These are phyloP conservation scores for Penicillium sp. DNA, from an alignment of 2,329 filamentous ascomycete species.

Conservation along the genomic window DNA sequence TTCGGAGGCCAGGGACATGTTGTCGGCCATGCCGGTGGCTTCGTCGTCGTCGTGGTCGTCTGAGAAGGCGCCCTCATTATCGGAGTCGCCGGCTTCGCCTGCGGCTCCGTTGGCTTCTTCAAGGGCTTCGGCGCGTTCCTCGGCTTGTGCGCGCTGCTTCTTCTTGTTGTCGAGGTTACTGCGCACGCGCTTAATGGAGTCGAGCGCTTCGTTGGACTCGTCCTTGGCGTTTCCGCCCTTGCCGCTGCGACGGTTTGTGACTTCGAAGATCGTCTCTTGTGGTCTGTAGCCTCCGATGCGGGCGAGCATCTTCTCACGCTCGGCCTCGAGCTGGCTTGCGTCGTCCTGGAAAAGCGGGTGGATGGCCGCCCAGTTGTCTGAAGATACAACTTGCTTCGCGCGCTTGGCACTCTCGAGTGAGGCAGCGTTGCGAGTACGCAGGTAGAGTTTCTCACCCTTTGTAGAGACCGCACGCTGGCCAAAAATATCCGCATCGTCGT, in stretches of 20 bases:
- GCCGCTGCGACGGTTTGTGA: slow-evolving; percentile 76
- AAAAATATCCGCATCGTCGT: slow-evolving; percentile 74
- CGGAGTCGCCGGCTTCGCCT: slow-evolving; percentile 29
- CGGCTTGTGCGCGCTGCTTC: slow-evolving; percentile 40
- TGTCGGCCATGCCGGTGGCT: slow-evolving; percentile 41
- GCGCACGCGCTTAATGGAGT: slow-evolving; percentile 52
- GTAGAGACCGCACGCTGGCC: slow-evolving; percentile 73
- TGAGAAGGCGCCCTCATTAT: slow-evolving; percentile 45
- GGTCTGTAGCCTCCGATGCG: slow-evolving; percentile 88
- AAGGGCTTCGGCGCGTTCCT: slow-evolving; percentile 30
- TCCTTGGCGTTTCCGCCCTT: slow-evolving; percentile 70
- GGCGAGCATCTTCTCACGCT: slow-evolving; percentile 84
- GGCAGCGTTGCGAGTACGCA: slow-evolving; percentile 86
- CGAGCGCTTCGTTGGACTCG: slow-evolving; percentile 68
- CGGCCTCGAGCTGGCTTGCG: slow-evolving; percentile 65
- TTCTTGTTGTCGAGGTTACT: slow-evolving; percentile 49
- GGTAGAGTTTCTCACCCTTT: slow-evolving; percentile 92
- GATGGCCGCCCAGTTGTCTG: slow-evolving; percentile 72
- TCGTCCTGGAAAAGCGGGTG: slow-evolving; percentile 81
- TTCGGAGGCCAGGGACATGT: slow-evolving; percentile 66
- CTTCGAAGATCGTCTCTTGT: slow-evolving; percentile 94
- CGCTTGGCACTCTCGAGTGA: slow-evolving; percentile 89
- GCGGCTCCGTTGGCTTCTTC: slow-evolving; percentile 18
- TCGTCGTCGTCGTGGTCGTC: slow-evolving; percentile 46
- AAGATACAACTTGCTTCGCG: slow-evolving; percentile 75